Conservation (phyloP, 1,284 basidiomycete species). For the Trametes pubescens region DNA sequence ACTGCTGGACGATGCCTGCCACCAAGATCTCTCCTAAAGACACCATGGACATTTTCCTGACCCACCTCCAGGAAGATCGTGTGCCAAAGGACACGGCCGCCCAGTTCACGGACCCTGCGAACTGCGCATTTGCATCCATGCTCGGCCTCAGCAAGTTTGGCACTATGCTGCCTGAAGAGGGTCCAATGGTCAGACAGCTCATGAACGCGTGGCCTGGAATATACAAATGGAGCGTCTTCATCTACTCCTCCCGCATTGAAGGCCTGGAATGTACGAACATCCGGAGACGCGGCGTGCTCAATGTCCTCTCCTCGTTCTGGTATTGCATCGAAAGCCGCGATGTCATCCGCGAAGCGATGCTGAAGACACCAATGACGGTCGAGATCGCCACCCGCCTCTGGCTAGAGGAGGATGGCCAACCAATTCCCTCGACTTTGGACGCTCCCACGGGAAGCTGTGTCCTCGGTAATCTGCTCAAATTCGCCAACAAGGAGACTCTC, state of each 20-base stretch:
- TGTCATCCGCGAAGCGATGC: conserved; percentile 41
- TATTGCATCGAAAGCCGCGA: conserved; percentile 44
- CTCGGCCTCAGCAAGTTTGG: conserved; percentile 46
- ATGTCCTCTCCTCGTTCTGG: conserved; percentile 42
- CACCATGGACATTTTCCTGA: conserved; percentile 27
- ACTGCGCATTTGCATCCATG: conserved; percentile 44
- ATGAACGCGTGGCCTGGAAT: conserved; percentile 46
- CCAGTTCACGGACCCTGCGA: conserved; percentile 25
- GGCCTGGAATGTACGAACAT: conserved; percentile 23
- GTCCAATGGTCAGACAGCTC: conserved; percentile 25
- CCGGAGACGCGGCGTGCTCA: conserved; percentile 37
- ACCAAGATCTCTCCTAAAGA: conserved; percentile 3
- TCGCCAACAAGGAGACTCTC: conserved; percentile 34
- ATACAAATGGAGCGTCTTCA: conserved; percentile 48
- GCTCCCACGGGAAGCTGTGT: conserved; percentile 43
- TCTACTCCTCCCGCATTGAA: conserved; percentile 42
- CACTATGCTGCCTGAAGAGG: conserved; percentile 36
- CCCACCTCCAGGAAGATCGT: conserved; percentile 19
- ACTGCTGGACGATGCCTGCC: conserved; percentile 20
- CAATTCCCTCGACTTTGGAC: conserved; percentile 33
- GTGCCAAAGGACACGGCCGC: conserved; percentile 12
- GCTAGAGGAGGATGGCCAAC: conserved; percentile 43
- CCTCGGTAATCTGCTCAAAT: conserved; percentile 44
- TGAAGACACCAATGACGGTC: conserved; percentile 41
- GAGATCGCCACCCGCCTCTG: conserved; percentile 48